Percentiles rank a stretch among this genome's conserved stretches.
These are phyloP conservation scores for Bjerkandera adusta DNA, from an alignment of 1,284 basidiomycete genomes.

Conservation along the genomic window DNA sequence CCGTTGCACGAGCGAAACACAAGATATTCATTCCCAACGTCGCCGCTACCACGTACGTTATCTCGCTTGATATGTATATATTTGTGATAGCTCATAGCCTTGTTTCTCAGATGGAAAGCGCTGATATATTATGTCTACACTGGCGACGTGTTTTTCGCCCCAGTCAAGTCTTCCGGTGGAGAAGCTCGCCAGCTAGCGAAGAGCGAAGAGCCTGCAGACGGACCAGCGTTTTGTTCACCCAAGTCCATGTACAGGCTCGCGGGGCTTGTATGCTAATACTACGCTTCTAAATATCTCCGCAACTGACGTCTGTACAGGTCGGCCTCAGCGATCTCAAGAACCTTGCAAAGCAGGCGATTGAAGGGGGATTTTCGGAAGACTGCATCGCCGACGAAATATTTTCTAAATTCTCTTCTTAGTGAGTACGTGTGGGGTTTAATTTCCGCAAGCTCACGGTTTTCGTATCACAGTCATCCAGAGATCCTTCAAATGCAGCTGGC, in stretches of 20 bases:
- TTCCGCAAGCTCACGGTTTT: not conserved
- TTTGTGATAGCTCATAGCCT: not conserved
- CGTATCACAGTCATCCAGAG: constrained; percentile 7
- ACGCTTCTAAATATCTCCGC: not conserved
- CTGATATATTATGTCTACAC: constrained; percentile 18
- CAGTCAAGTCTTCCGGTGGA: constrained; percentile 12
- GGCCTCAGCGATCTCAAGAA: constrained; percentile 12
- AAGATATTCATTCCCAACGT: constrained; percentile 11
- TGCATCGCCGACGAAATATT: constrained; percentile 17
- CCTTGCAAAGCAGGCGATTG: constrained; percentile 8
- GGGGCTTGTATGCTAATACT: constrained; percentile 12
- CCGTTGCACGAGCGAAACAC: constrained; percentile 1
- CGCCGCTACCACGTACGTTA: constrained; percentile 14
- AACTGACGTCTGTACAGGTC: constrained; percentile 5
- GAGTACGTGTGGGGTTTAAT: not conserved
- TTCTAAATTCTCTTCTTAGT: constrained; percentile 18
- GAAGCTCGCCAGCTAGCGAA: constrained; percentile 1
- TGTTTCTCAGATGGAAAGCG: constrained; percentile 12
- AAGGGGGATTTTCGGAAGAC: not conserved
- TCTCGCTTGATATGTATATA: not conserved
- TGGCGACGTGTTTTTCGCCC: constrained; percentile 13
- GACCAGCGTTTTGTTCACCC: constrained; percentile 12
- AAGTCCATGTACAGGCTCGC: constrained; percentile 20
- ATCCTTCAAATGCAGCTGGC: constrained; percentile 8
- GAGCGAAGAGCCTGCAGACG: constrained; percentile 1